phyloP scores from a whole-genome alignment of 129 eudicot genomes.

The Flaveria bidentis region DNA sequence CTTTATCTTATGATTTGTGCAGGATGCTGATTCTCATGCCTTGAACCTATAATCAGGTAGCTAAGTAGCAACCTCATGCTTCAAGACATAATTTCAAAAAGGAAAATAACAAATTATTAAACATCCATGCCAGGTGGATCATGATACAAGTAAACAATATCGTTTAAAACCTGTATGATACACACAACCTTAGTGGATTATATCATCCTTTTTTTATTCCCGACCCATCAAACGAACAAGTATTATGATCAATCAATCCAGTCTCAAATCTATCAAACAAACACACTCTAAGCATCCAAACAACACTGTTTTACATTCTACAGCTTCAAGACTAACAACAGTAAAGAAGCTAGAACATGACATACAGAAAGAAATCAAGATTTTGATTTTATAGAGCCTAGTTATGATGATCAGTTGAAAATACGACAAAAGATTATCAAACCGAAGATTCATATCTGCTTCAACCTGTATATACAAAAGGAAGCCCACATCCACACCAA shows the following conservation, averaged over 20 bases:
- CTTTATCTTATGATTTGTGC: too few relatives aligned
- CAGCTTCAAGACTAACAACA: conserved; percentile 18
- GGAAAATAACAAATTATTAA: too few relatives aligned
- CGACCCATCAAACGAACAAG: conserved; percentile 5
- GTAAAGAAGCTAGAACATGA: conserved; percentile 14
- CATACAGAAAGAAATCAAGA: conserved; percentile 23
- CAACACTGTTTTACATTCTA: neutral
- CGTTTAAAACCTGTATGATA: too few relatives aligned
- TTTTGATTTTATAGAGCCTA: conserved; percentile 18
- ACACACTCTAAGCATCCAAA: conserved; percentile 23
- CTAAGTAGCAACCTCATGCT: too few relatives aligned
- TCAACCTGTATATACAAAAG: conserved; percentile 36
- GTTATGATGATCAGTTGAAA: conserved; percentile 20
- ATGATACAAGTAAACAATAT: too few relatives aligned
- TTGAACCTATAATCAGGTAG: too few relatives aligned
- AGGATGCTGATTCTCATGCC: too few relatives aligned
- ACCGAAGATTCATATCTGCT: conserved; percentile 28
- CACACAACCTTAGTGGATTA: too few relatives aligned
- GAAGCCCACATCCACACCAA: conserved; percentile 27
- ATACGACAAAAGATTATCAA: conserved; percentile 26
- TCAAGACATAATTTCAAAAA: too few relatives aligned
- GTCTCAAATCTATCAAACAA: conserved; percentile 2
- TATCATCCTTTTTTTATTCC: neutral
- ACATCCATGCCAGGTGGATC: too few relatives aligned
- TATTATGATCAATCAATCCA: neutral